These are phyloP conservation scores for Alternaria triticina DNA, from an alignment of 2,329 filamentous ascomycete species.

Conservation along the genomic window DNA sequence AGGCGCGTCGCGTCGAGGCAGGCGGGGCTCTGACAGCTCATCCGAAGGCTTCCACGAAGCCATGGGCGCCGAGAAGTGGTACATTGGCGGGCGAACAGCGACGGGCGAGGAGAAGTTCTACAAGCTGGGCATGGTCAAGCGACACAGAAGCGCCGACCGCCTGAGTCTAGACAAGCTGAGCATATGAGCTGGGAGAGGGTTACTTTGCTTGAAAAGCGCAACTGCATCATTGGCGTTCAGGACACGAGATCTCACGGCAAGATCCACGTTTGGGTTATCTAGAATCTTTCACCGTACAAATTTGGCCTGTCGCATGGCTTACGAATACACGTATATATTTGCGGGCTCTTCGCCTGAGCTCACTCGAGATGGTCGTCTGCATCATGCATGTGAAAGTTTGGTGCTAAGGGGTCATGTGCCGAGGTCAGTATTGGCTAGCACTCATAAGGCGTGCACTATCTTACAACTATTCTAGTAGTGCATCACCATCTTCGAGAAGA, in stretches of 20 bases:
- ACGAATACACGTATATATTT: slow-evolving; percentile 14
- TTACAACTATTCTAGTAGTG: not conserved
- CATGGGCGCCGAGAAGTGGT: slow-evolving; percentile 77
- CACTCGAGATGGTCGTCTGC: not conserved
- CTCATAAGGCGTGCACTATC: not conserved
- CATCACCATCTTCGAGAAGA: not conserved
- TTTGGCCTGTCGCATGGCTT: slow-evolving; percentile 1
- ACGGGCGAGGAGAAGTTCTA: slow-evolving; percentile 82
- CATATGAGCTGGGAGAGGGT: slow-evolving; percentile 57
- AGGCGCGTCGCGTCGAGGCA: slow-evolving; percentile 44
- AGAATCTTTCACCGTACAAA: slow-evolving; percentile 8
- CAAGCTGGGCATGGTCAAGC: slow-evolving; percentile 76
- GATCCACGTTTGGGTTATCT: slow-evolving; percentile 18
- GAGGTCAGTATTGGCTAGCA: not conserved
- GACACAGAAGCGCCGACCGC: slow-evolving; percentile 75
- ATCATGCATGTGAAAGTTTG: slow-evolving; percentile 13
- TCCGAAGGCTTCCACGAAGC: slow-evolving; percentile 78
- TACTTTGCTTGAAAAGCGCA: slow-evolving; percentile 10
- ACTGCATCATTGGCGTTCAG: slow-evolving; percentile 40
- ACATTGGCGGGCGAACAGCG: slow-evolving; percentile 78
- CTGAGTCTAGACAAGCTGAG: slow-evolving; percentile 78
- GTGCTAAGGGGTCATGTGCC: slow-evolving; percentile 11
- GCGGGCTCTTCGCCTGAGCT: slow-evolving; percentile 16
- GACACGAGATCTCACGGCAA: slow-evolving; percentile 16
- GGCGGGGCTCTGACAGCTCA: slow-evolving; percentile 76